Percentiles rank a stretch among this genome's conserved stretches.
Evolutionary conservation across 805 yeast genomes (phyloP).

Genomic region (Ogataea pilisensis): DNA sequence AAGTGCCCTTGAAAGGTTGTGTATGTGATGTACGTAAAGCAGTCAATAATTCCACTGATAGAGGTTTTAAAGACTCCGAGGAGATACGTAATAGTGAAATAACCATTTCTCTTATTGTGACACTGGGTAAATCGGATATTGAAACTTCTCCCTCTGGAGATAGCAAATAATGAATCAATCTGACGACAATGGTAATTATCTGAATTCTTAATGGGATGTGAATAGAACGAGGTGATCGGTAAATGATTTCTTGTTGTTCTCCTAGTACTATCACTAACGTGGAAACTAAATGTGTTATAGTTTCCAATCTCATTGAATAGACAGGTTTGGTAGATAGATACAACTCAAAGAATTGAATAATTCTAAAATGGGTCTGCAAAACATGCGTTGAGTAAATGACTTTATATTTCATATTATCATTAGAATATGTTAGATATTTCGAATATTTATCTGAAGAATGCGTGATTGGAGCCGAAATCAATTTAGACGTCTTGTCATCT

Average conservation of each 20-base stretch:
- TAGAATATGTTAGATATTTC: slow-evolving; percentile 7
- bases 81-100: slow-evolving; percentile 29
- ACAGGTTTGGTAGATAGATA: slow-evolving; percentile 30
- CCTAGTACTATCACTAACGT: slow-evolving; percentile 41
- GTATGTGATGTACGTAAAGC: slow-evolving; percentile 15
- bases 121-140: slow-evolving; percentile 24
- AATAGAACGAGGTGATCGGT: slow-evolving; percentile 41
- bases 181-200: slow-evolving; percentile 38
- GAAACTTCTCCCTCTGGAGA: slow-evolving; percentile 28
- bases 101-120: slow-evolving; percentile 28
- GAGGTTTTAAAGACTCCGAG: slow-evolving; percentile 27
- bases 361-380: slow-evolving; percentile 39
- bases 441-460: slow-evolving; percentile 26
- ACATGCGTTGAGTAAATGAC: slow-evolving; percentile 41
- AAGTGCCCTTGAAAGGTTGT: slow-evolving; percentile 13
- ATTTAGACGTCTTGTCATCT: neutral
- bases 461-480: slow-evolving; percentile 19
- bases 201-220: slow-evolving; percentile 34
- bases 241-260: slow-evolving; percentile 44
- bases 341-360: slow-evolving; percentile 47
- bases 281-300: slow-evolving; percentile 33
- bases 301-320: slow-evolving; percentile 19
- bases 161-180: slow-evolving; percentile 33
- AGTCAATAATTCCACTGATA: slow-evolving; percentile 22
- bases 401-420: slow-evolving; percentile 16